Evolutionary conservation across 2,329 filamentous ascomycete species (phyloP).

Genomic region (Coniochaeta ligniaria): DNA sequence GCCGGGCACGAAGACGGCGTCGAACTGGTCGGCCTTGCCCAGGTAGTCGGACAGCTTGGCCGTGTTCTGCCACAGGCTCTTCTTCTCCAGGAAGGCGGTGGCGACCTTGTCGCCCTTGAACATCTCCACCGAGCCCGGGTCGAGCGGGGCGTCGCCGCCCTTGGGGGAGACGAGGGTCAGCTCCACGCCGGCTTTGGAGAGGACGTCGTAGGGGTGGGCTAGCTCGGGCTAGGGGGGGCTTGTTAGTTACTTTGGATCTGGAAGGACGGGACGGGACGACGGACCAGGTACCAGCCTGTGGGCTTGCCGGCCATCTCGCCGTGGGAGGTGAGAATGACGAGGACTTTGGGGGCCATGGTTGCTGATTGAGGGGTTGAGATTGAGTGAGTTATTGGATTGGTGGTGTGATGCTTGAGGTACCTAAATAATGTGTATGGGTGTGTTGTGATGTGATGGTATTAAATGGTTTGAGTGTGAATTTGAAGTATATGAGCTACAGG

Average conservation of each 20-base stretch:
- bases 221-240: constrained; percentile 44
- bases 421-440: too few species aligned
- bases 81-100: constrained; percentile 45
- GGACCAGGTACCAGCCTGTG: constrained; percentile 66
- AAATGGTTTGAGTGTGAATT: too few species aligned
- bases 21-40: constrained; percentile 52
- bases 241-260: constrained; percentile 1
- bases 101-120: constrained; percentile 47
- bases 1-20: constrained; percentile 52
- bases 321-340: constrained; percentile 64
- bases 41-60: constrained; percentile 47
- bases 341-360: constrained; percentile 49
- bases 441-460: too few species aligned
- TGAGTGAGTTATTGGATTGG: not conserved
- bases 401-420: not conserved
- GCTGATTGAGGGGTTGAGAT: constrained; percentile 1
- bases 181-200: constrained; percentile 41
- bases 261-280: constrained; percentile 6
- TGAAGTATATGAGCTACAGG: too few species aligned
- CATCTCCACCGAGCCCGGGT: constrained; percentile 47
- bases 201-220: constrained; percentile 56
- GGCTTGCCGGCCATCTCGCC: constrained; percentile 42
- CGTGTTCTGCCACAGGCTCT: constrained; percentile 59
- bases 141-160: constrained; percentile 55
- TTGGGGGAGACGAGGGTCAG: constrained; percentile 54